Percentiles rank a stretch among this genome's conserved stretches.
These are phyloP conservation scores for Schwanniomyces yamadae DNA, from an alignment of 805 yeast genomes.

Conservation along the genomic window DNA sequence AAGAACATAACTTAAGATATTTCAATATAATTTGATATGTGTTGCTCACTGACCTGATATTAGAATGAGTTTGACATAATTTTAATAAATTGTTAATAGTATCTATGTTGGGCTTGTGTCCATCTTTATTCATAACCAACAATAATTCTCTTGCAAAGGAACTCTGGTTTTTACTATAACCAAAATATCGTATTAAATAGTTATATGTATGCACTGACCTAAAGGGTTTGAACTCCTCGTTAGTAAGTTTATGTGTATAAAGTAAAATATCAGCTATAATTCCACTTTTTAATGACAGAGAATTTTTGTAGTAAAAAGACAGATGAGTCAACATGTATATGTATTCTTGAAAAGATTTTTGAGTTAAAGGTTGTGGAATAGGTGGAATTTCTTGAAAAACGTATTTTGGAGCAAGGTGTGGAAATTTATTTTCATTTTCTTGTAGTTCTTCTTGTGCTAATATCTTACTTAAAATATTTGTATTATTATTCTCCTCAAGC, in stretches of 20 bases:
- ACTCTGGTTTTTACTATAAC: conserved; percentile 39
- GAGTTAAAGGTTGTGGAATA: conserved; percentile 25
- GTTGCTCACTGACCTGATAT: conserved; percentile 29
- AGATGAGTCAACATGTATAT: conserved; percentile 37
- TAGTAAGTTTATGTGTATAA: conserved; percentile 36
- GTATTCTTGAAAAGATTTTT: conserved; percentile 31
- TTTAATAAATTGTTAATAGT: conserved; percentile 39
- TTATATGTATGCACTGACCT: conserved; percentile 39
- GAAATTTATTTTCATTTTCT: conserved; percentile 11
- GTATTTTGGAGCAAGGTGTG: conserved; percentile 16
- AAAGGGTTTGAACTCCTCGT: conserved; percentile 24
- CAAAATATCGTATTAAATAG: conserved; percentile 40
- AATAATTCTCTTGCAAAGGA: conserved; percentile 39
- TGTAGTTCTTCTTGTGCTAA: conserved; percentile 20
- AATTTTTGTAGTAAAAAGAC: conserved; percentile 29
- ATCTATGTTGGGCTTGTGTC: conserved; percentile 38
- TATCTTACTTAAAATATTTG: conserved; percentile 13
- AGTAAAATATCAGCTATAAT: conserved; percentile 36
- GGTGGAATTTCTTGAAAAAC: conserved; percentile 34
- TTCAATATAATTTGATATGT: conserved; percentile 31
- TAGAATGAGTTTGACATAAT: conserved; percentile 29
- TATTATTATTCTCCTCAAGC: conserved; percentile 13
- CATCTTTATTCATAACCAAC: conserved; percentile 42
- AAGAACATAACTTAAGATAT: conserved; percentile 28
- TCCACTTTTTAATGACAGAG: conserved; percentile 34